Percentiles rank a stretch among this genome's conserved stretches.
Evolutionary conservation across 768 basidiomycete genomes (phyloP).

Genomic region (Leucocoprinus birnbaumii): DNA sequence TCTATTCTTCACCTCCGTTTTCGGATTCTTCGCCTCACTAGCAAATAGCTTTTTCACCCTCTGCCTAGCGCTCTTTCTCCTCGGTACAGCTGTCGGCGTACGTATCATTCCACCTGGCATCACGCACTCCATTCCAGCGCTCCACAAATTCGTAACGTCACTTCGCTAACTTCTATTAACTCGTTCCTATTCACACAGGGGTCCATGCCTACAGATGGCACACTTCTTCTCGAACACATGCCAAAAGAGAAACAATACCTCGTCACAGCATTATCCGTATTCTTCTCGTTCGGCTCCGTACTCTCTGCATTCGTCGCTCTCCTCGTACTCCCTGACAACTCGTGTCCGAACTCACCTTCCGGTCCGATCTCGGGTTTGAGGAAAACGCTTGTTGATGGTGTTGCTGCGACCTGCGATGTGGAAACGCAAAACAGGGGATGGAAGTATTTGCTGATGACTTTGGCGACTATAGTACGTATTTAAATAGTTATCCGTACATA

Average conservation of each 20-base stretch:
- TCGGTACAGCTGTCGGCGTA: conserved; percentile 94
- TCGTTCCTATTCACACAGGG: conserved; percentile 43
- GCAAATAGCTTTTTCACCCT: conserved; percentile 64
- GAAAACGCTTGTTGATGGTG: background rate
- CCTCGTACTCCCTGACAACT: conserved; percentile 71
- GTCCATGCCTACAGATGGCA: conserved; percentile 96
- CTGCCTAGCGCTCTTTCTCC: conserved; percentile 77
- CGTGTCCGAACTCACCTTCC: conserved; percentile 39
- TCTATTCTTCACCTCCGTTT: conserved; percentile 84
- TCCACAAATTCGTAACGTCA: background rate
- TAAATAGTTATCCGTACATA: background rate
- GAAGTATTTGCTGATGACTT: conserved; percentile 75
- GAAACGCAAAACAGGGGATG: conserved; percentile 78
- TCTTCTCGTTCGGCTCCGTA: conserved; percentile 93
- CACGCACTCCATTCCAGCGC: background rate
- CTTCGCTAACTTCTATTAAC: background rate
- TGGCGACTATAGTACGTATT: conserved; percentile 83
- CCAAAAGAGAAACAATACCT: conserved; percentile 91
- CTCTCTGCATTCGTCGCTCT: conserved; percentile 80
- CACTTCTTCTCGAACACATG: conserved; percentile 88
- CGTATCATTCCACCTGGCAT: conserved; percentile 23
- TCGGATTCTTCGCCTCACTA: conserved; percentile 80
- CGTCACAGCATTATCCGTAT: conserved; percentile 89
- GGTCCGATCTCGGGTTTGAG: background rate
- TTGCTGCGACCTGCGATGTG: conserved; percentile 57